Conservation (phyloP, 345 rosid species). For the Dipteronia dyeriana region DNA sequence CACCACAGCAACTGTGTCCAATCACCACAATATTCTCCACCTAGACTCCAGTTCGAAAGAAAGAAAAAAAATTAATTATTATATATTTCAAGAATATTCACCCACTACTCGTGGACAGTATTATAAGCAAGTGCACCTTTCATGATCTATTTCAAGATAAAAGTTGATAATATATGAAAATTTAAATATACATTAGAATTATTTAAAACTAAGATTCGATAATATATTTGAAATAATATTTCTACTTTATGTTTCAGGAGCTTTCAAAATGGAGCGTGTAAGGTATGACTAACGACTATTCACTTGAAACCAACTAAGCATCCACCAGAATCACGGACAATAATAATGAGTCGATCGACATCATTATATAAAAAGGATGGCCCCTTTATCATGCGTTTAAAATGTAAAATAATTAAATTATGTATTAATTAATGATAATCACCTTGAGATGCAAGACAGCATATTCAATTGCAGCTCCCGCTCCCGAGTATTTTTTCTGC, state of each 20-base stretch:
- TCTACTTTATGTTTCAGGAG: neutral
- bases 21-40: constrained; percentile 87
- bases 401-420: too few species aligned
- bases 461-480: constrained; percentile 96
- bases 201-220: neutral
- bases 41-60: constrained; percentile 33
- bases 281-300: constrained; percentile 22
- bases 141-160: neutral
- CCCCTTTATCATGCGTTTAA: neutral
- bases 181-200: neutral
- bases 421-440: constrained; percentile 1
- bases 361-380: too few species aligned
- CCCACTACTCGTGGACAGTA: neutral
- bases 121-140: constrained; percentile 13
- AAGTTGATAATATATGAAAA: neutral
- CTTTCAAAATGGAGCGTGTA: neutral
- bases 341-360: neutral
- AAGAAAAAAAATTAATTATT: too few species aligned
- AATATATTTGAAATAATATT: neutral
- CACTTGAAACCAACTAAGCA: neutral
- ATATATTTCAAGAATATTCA: neutral
- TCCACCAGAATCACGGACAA: constrained; percentile 11
- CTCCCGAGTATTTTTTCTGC: constrained; percentile 72
- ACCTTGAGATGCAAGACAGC: constrained; percentile 92
- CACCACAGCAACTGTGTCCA: constrained; percentile 97